A percentile compares a stretch with the other conserved stretches of the same genome.
phyloP scores from a whole-genome alignment of 179 eudicot genomes.

The Corrigiola litoralis region DNA sequence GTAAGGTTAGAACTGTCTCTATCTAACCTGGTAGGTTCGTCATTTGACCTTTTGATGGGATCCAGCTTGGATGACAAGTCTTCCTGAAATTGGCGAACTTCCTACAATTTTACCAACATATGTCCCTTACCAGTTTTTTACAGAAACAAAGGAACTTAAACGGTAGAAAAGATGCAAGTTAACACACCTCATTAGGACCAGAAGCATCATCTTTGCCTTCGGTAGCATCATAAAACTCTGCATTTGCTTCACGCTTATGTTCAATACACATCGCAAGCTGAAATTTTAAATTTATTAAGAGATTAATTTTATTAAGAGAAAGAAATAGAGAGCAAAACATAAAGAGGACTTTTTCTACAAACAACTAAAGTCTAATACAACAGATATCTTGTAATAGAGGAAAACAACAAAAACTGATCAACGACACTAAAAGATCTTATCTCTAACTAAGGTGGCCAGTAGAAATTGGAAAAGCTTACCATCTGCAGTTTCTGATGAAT shows the following conservation, averaged over 20 bases:
- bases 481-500: conserved; percentile 91
- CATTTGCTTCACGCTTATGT: conserved; percentile 51
- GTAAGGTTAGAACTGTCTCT: neutral
- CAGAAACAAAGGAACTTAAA: conserved; percentile 1
- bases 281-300: no score
- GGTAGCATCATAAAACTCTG: conserved; percentile 42
- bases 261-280: conserved; percentile 90
- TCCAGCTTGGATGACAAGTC: conserved; percentile 17
- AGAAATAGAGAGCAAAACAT: no score
- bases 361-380: no score
- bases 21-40: conserved; percentile 54
- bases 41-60: conserved; percentile 11
- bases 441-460: neutral
- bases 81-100: conserved; percentile 24
- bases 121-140: conserved; percentile 1
- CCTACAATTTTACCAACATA: conserved; percentile 35
- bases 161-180: conserved; percentile 2
- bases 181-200: conserved; percentile 35
- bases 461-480: conserved; percentile 42
- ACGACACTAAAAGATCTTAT: neutral
- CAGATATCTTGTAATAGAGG: no score
- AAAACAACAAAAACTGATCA: neutral
- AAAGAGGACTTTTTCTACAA: no score
- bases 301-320: no score
- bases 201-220: conserved; percentile 31